Evolutionary conservation across 2,329 filamentous ascomycete species (phyloP).

Genomic region (Malbranchea cinnamomea): DNA sequence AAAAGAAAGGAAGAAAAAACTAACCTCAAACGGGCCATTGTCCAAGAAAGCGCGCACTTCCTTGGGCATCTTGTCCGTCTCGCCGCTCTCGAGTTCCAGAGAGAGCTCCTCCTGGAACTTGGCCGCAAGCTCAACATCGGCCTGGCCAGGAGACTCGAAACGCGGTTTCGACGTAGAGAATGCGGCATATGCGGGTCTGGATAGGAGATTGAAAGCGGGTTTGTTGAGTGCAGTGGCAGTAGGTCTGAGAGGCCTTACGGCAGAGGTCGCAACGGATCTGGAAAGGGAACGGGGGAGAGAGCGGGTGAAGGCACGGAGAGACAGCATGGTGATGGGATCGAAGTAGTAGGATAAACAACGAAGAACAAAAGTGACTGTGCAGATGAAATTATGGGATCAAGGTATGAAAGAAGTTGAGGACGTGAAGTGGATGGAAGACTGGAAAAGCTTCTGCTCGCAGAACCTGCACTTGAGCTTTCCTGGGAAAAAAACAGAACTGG

Average conservation of each 20-base stretch:
- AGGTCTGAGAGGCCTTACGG: constrained; percentile 34
- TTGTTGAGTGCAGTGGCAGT: constrained; percentile 36
- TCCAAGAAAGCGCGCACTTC: constrained; percentile 80
- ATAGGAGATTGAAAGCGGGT: constrained; percentile 31
- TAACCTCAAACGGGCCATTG: constrained; percentile 72
- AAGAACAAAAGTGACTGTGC: no score
- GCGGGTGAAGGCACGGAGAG: constrained; percentile 50
- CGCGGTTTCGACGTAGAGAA: constrained; percentile 32
- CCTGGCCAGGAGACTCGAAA: constrained; percentile 31
- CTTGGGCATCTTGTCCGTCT: constrained; percentile 54
- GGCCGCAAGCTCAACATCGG: constrained; percentile 64
- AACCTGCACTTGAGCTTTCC: no score
- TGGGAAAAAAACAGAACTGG: no score
- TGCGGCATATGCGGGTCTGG: constrained; percentile 27
- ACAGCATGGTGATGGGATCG: constrained; percentile 55
- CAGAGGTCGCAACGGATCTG: constrained; percentile 39
- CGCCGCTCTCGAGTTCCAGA: constrained; percentile 70
- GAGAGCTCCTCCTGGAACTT: constrained; percentile 76
- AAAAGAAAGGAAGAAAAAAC: constrained; percentile 9
- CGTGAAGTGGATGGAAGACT: no score
- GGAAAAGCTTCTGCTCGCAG: no score
- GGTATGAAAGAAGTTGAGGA: no score
- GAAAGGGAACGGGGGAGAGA: constrained; percentile 50
- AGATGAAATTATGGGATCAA: no score
- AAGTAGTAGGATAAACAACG: no score